Evolutionary conservation across 495 filamentous ascomycete species (phyloP), one percentile per base, ranked within the genome.

Genomic region (Corynascus novoguineensis): DNA sequence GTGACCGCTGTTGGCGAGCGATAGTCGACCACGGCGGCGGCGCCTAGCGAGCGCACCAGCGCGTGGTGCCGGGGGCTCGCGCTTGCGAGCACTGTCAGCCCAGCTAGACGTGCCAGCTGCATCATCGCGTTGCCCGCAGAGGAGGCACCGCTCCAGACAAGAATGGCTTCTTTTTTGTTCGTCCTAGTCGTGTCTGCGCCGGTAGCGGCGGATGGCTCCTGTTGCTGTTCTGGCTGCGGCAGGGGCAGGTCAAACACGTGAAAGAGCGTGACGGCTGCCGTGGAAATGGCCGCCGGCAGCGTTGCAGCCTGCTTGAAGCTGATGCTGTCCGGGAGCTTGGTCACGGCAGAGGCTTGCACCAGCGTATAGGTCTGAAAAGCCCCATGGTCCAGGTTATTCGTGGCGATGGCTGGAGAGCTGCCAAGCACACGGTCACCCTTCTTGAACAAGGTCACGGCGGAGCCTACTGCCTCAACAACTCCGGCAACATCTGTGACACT

Each of bases 401-500:
- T 27, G 5, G 24, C 24, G 22, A 65, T 63, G 5, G 44, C 60
- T 15, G 40, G 31, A 5, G 55, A 34, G 35, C 60, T 60, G 12
- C 55, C 75, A 25, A 74, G 12, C 5, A 80, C 74, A 12, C 75
- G 69, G 55, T 81, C 78, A 14, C 80, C 78, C 0, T 51, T 15
- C 37, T 75, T 72, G 71, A 83, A 78, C 0, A 60, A 56, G 31
- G 61, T 74, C 3, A 79, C 78, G 12, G 34, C 64, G 1, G 60
- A 49, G 15, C 83, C 82, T 29, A 81, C 71, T 25, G 67, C 73
- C 10, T 64, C 69, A 10, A 86, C 70, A 3, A 70, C 72, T 21
- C 85, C 85, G 1, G 78, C 72, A 22, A 81, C 64, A 59, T 86
- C 85, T n/a, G n/a, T n/a, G n/a, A n/a, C n/a, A n/a, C n/a, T n/a